Conservation (phyloP, 2,329 filamentous ascomycete genomes). For the Neofusicoccum cordaticola region DNA sequence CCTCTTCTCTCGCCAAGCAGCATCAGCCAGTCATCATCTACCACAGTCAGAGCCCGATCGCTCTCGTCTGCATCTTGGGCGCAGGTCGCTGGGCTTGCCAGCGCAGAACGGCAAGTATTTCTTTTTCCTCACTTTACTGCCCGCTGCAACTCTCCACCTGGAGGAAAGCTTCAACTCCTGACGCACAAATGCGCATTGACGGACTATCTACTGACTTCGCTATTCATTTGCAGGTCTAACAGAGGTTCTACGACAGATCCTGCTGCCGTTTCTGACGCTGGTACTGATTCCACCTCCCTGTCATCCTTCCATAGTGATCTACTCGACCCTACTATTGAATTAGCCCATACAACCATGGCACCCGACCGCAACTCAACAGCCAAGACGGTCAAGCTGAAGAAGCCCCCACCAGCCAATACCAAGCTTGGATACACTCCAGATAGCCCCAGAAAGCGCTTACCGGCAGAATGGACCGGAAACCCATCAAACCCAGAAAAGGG, state of each 20-base stretch:
- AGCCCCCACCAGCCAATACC: background rate
- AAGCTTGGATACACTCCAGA: background rate
- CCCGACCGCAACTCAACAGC: background rate
- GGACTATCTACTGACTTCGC: background rate
- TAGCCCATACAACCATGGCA: background rate
- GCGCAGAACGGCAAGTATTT: background rate
- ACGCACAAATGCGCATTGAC: too few relatives aligned
- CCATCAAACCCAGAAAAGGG: background rate
- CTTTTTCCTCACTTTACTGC: background rate
- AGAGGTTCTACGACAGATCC: slow-evolving; percentile 1
- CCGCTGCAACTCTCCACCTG: too few relatives aligned
- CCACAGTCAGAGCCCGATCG: background rate
- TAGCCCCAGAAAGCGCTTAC: slow-evolving; percentile 1
- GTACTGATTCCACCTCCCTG: slow-evolving; percentile 12
- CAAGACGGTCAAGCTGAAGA: background rate
- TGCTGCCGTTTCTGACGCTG: slow-evolving; percentile 12
- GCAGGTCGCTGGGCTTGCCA: slow-evolving; percentile 11
- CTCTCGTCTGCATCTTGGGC: slow-evolving; percentile 3
- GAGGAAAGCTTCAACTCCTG: too few relatives aligned
- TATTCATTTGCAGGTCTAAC: background rate
- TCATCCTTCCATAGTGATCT: slow-evolving; percentile 9
- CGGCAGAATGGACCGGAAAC: background rate
- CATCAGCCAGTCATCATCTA: background rate
- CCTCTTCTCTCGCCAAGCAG: background rate
- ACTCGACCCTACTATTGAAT: background rate